A percentile compares a stretch with the other conserved stretches of the same genome.
Evolutionary conservation across 148 eudicot genomes (phyloP).

Genomic region (Camellia lanceoleosa): DNA sequence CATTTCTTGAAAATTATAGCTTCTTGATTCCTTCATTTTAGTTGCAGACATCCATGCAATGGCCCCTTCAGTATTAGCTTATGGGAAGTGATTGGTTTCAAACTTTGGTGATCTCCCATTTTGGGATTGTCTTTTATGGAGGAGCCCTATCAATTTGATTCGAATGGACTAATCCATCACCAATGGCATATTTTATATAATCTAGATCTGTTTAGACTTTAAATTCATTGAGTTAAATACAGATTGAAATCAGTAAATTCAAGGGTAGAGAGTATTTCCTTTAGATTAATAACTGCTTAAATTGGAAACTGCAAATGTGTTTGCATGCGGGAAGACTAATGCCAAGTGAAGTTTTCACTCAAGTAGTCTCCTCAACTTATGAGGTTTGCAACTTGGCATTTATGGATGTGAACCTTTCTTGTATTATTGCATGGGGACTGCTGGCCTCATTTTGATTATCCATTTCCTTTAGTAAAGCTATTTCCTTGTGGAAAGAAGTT

Average conservation of each 20-base stretch:
- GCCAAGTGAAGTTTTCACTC: background rate
- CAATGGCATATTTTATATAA: background rate
- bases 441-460: conserved; percentile 1
- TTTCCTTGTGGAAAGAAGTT: background rate
- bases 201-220: background rate
- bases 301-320: background rate
- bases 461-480: background rate
- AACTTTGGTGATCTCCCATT: background rate
- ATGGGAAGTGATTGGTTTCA: conserved; percentile 3
- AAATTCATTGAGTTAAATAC: background rate
- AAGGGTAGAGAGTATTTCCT: background rate
- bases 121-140: background rate
- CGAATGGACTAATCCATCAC: background rate
- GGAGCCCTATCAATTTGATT: background rate
- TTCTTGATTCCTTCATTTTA: background rate
- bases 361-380: background rate
- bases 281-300: background rate
- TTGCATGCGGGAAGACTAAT: no score
- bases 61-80: background rate
- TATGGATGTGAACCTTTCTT: background rate
- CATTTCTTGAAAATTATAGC: conserved; percentile 10
- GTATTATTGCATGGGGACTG: background rate
- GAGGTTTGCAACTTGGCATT: conserved; percentile 6
- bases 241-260: background rate
- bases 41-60: background rate